A percentile compares a stretch with the other conserved stretches of the same genome.
phyloP scores from a whole-genome alignment of 2,329 filamentous ascomycete species.

The Chaetomium globosum region DNA sequence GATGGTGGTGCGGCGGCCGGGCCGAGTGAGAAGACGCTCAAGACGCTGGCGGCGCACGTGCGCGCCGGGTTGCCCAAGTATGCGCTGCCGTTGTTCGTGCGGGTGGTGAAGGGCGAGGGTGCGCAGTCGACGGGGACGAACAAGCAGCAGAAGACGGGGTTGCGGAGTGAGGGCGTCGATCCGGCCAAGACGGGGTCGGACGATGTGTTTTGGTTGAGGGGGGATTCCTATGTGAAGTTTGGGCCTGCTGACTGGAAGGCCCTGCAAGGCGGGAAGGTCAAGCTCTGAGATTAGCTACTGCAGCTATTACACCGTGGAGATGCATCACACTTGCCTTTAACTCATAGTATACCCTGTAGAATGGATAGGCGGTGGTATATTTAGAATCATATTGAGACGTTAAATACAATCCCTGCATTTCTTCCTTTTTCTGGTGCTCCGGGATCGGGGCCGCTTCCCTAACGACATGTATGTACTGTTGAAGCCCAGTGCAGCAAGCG shows the following conservation, averaged over 20 bases:
- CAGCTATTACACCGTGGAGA: not conserved
- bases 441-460: too few relatives aligned
- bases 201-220: conserved; percentile 65
- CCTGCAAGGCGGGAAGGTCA: conserved; percentile 68
- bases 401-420: too few relatives aligned
- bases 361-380: not conserved
- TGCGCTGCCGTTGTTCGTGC: conserved; percentile 76
- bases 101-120: conserved; percentile 60
- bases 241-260: conserved; percentile 66
- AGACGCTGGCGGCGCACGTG: conserved; percentile 64
- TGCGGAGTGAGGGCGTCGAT: conserved; percentile 75
- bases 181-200: conserved; percentile 57
- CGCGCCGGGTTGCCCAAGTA: conserved; percentile 66
- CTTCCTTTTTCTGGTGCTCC: too few relatives aligned
- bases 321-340: not conserved
- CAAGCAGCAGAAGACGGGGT: conserved; percentile 79
- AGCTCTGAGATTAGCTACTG: conserved; percentile 54
- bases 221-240: conserved; percentile 70
- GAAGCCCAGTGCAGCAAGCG: too few relatives aligned
- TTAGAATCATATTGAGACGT: not conserved
- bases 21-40: conserved; percentile 52
- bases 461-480: too few relatives aligned
- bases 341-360: not conserved
- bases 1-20: conserved; percentile 47
- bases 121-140: conserved; percentile 78